phyloP scores from a whole-genome alignment of 2,329 filamentous ascomycete species.

The Aspergillus vadensis region DNA sequence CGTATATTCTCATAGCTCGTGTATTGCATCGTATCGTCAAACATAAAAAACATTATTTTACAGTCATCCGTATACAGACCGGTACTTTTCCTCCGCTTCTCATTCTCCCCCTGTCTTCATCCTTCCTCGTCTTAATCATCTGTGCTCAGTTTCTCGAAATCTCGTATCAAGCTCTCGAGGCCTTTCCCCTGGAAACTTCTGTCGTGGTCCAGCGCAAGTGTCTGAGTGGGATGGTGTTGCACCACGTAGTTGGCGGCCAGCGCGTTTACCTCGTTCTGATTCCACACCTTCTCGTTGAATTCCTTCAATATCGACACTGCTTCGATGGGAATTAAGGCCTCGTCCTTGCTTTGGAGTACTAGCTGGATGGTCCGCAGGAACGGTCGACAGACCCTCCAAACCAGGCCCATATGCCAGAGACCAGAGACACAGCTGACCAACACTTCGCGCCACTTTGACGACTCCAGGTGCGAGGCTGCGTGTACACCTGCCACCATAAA shows the following conservation, averaged over 20 bases:
- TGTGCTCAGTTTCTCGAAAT: background rate
- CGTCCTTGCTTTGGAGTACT: background rate
- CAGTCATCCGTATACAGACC: background rate
- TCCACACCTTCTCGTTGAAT: constrained; percentile 7
- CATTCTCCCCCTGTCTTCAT: background rate
- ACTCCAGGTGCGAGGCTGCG: constrained; percentile 2
- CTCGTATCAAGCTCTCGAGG: constrained; percentile 5
- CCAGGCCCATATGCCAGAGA: constrained; percentile 6
- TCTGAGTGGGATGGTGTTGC: background rate
- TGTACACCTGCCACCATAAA: constrained; percentile 1
- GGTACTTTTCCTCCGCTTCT: background rate
- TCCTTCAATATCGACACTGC: background rate
- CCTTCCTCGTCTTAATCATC: background rate
- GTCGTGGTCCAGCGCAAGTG: background rate
- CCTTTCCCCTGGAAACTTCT: background rate
- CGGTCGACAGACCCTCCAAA: background rate
- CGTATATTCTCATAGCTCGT: constrained; percentile 8
- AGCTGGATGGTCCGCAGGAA: constrained; percentile 4
- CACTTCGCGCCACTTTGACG: constrained; percentile 8
- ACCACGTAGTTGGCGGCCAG: background rate
- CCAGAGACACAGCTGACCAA: constrained; percentile 7
- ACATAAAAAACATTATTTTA: constrained; percentile 1
- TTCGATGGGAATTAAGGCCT: background rate
- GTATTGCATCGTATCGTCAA: background rate
- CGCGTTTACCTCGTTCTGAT: background rate